Base-by-base conservation (phyloP, 345 rosid genomes). In the Firmiana major region DNA sequence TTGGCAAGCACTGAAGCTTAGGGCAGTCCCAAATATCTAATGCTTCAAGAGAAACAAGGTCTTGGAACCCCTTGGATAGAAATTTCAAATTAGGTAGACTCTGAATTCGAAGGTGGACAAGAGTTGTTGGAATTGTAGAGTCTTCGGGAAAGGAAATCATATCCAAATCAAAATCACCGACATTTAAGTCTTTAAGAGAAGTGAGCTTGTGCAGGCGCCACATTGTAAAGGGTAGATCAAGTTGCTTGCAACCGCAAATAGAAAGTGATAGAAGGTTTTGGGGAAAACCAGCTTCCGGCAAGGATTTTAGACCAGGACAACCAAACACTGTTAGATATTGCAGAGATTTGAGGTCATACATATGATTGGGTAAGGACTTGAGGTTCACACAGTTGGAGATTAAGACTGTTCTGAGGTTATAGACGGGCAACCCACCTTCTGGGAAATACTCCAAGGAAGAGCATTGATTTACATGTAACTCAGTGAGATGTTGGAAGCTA, bases 281-380 rank as follows among this genome's bases (percentile, higher is more conserved):
- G 13, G 86, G 84, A 17, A 81, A 73, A 68, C 84, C 84, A 9
- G 68, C 79, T 77, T 72, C 70, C 0, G 84, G 80, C 26, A 81
- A 79, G 26, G 77, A 76, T 43, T 11, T 21, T 13, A 81, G 12
- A 31, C n/a, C 12, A 24, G 51, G 43, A 58, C 82, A 81, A 34
- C 59, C 40, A 24, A 17, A 13, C 53, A 81, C 24, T 22, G 26
- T 46, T 6, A 81, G 21, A 40, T 57, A 67, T 46, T 38, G 68
- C 63, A 83, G 81, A 31, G 76, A 73, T 6, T 76, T 73, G 76
- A 84, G 75, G 60, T 57, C 34, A 26, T 76, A 69, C 82, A 81
- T 73, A 24, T 62, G 36, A 57, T 31, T 43, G 4, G 85, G 85
- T 15, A 81, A 78, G 59, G 69, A 59, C 77, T 55, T 63, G 79